Evolutionary conservation across 148 eudicot genomes (phyloP), one percentile per base, ranked within the genome.

Genomic region (Diospyros lotus): DNA sequence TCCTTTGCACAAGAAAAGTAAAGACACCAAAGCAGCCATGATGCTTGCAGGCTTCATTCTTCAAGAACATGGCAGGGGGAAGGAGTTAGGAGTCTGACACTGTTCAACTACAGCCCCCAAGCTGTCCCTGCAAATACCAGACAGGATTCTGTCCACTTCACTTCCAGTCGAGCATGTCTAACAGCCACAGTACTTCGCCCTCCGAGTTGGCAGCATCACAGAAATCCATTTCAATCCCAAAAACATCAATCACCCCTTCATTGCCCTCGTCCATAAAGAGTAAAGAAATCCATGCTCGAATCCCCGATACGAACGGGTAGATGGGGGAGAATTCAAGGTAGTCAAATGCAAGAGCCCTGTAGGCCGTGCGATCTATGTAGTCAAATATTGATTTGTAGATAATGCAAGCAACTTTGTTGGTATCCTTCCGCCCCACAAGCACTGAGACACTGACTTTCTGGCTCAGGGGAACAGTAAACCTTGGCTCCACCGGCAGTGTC

Each of bases 161-260:
- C 84, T 90, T 91, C 98, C 97, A 94, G 69, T 94, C 98, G 59
- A 94, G 91, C 93, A 94, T 91, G 75, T 94, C 98, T 14, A 94
- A 74, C 56, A 94, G 79, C 98, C 97, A 91, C 76, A 94, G 73
- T 43, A 90, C 93, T 75, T 89, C 95, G 14, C 81, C 82, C 83
- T 91, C 88, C 4, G 94, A 76, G 81, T 76, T 85, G 1, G 98
- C 98, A 75, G 82, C 93, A 78, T 94, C 97, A 74, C 93, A 87
- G 76, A 94, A 94, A 85, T 94, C 98, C 83, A 94, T 84, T 80
- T 91, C 97, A 66, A 94, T 85, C 42, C 95, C 97, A 58, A 88
- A 91, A 17, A 94, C 95, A 79, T 94, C 86, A 40, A 86, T 77
- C 40, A 73, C 86, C 61, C 84, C 93, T 58, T 91, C 94, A 70